phyloP scores from a whole-genome alignment of 2,329 filamentous ascomycete genomes.

The Botrytis elliptica region DNA sequence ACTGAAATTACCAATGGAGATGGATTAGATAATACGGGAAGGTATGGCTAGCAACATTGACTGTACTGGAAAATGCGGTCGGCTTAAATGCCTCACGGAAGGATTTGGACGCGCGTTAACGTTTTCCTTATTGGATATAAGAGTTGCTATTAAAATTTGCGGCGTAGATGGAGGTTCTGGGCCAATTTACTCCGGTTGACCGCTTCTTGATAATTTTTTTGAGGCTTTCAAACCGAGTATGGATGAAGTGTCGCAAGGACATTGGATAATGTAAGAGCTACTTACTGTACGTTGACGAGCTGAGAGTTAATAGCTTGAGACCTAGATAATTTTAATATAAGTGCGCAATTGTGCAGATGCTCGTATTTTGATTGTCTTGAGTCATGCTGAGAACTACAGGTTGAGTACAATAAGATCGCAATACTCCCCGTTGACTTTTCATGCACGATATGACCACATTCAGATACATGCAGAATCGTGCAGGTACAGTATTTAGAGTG shows the following conservation, averaged over 20 bases:
- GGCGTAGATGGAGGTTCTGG: neutral
- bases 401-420: neutral
- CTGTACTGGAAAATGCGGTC: neutral
- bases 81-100: slow-evolving; percentile 2
- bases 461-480: slow-evolving; percentile 17
- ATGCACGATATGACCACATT: slow-evolving; percentile 19
- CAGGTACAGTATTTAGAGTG: slow-evolving; percentile 11
- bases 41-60: neutral
- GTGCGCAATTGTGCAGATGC: neutral
- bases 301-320: neutral
- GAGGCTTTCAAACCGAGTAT: slow-evolving; percentile 4
- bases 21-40: neutral
- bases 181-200: neutral
- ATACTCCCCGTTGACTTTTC: neutral
- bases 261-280: slow-evolving; percentile 5
- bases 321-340: neutral
- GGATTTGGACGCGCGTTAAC: neutral
- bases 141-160: neutral
- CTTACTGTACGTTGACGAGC: neutral
- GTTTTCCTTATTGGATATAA: neutral
- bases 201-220: neutral
- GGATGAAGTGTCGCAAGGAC: neutral
- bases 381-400: neutral
- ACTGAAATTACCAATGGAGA: neutral
- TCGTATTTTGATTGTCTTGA: neutral